Evolutionary conservation across 2,329 filamentous ascomycete genomes (phyloP).

Genomic region (Colletotrichum truncatum): DNA sequence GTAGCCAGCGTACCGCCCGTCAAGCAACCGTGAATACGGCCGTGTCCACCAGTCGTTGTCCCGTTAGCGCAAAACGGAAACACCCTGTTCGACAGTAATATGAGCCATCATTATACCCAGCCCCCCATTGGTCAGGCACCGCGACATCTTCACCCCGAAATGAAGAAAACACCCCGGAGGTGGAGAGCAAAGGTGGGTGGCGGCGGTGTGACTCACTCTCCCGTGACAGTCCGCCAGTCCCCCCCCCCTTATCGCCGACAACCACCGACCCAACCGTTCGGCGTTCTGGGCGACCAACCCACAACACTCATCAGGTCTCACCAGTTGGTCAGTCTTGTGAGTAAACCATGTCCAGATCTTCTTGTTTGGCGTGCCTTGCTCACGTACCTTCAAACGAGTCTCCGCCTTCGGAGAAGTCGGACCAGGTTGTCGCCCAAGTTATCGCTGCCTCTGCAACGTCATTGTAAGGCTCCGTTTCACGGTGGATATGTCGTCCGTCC

Average conservation of each 20-base stretch:
- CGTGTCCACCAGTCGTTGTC: neutral
- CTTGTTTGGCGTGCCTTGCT: neutral
- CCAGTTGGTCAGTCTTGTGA: neutral
- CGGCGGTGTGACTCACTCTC: constrained; percentile 24
- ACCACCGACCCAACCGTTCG: constrained; percentile 6
- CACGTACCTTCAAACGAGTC: no score
- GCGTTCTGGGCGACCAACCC: neutral
- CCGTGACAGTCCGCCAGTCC: neutral
- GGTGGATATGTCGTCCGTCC: neutral
- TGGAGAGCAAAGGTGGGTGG: neutral
- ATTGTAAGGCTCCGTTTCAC: neutral
- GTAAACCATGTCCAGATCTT: neutral
- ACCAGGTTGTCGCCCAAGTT: no score
- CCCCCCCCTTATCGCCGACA: constrained; percentile 21
- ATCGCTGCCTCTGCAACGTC: neutral
- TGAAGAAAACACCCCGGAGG: neutral
- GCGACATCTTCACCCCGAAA: neutral
- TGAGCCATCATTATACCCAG: no score
- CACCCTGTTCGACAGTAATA: no score
- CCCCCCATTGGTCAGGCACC: neutral
- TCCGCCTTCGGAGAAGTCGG: neutral
- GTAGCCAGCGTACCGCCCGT: neutral
- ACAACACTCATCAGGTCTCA: no score
- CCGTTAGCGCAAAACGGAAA: neutral
- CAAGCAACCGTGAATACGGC: neutral